Conservation (phyloP, 1,284 basidiomycete species). For the Cutaneotrichosporon sp. region DNA sequence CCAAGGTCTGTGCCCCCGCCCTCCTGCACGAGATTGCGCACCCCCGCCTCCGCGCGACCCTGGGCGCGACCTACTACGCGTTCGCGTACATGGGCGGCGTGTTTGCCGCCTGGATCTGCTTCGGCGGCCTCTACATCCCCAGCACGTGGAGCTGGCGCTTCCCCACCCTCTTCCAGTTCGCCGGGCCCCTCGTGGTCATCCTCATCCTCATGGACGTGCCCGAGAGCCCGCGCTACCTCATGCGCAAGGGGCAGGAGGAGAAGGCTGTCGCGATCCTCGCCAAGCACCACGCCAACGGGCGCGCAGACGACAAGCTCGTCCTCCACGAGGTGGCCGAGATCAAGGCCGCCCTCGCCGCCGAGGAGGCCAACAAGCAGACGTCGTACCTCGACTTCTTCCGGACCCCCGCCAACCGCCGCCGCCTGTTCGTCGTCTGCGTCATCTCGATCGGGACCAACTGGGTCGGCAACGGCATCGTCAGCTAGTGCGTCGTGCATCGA, state of each 20-base stretch:
- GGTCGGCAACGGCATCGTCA: constrained; percentile 38
- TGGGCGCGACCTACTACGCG: constrained; percentile 26
- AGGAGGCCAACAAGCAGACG: constrained; percentile 21
- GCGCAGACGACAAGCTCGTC: constrained; percentile 17
- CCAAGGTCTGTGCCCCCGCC: constrained; percentile 29
- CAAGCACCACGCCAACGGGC: constrained; percentile 24
- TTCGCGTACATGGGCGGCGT: constrained; percentile 33
- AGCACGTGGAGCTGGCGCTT: constrained; percentile 31
- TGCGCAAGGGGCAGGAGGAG: constrained; percentile 17
- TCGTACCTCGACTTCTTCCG: constrained; percentile 39
- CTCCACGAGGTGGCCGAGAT: constrained; percentile 34
- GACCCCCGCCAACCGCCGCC: constrained; percentile 39
- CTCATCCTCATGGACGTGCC: constrained; percentile 8
- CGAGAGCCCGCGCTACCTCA: constrained; percentile 20
- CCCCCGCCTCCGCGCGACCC: constrained; percentile 24
- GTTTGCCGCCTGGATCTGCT: constrained; percentile 28
- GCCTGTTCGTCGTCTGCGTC: constrained; percentile 34
- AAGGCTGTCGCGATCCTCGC: constrained; percentile 21
- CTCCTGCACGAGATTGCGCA: constrained; percentile 33
- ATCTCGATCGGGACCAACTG: constrained; percentile 31
- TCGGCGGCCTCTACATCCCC: constrained; percentile 31
- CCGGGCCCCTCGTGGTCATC: constrained; percentile 16
- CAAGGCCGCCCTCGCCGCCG: constrained; percentile 28
- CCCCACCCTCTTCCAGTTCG: constrained; percentile 21
- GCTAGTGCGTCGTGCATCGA: constrained; percentile 22